A percentile compares a stretch with the other conserved stretches of the same genome.
phyloP scores from a whole-genome alignment of 1,284 basidiomycete species.

The Apiotrichum mycotoxinovorans region DNA sequence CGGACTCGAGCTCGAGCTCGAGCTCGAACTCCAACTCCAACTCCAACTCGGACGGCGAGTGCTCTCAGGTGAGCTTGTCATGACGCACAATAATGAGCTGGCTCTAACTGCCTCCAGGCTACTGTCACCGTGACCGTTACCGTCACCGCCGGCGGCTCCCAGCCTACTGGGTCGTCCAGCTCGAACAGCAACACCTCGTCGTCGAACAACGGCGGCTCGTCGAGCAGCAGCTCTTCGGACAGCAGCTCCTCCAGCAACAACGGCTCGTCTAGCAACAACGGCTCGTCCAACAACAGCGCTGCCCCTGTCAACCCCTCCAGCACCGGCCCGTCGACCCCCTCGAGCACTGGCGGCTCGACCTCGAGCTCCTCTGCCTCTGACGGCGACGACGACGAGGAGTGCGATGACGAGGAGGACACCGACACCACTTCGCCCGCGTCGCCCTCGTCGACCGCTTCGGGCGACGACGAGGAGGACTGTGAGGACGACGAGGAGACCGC shows the following conservation, averaged over 20 bases:
- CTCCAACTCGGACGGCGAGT: neutral
- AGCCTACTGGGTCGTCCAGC: neutral
- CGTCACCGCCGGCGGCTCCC: neutral
- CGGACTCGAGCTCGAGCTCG: neutral
- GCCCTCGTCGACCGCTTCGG: neutral
- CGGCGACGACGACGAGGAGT: conserved; percentile 13
- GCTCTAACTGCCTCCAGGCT: neutral
- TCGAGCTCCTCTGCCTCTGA: conserved; percentile 52
- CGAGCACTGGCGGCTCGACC: conserved; percentile 49
- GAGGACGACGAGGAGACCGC: conserved; percentile 3
- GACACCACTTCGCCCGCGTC: neutral
- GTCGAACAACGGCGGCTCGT: neutral
- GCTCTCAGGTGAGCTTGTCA: neutral
- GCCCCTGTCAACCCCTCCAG: neutral
- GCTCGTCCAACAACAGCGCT: neutral
- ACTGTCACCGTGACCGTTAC: conserved; percentile 4
- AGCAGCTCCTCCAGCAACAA: neutral
- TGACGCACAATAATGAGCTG: neutral
- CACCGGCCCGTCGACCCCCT: neutral
- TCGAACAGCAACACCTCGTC: neutral
- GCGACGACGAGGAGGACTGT: conserved; percentile 3
- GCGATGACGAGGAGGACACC: neutral
- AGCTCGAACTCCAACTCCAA: neutral
- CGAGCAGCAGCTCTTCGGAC: neutral
- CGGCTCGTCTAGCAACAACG: neutral